A percentile compares a stretch with the other conserved stretches of the same genome.
phyloP scores from a whole-genome alignment of 805 yeast species.

The Lipomyces lipofer region DNA sequence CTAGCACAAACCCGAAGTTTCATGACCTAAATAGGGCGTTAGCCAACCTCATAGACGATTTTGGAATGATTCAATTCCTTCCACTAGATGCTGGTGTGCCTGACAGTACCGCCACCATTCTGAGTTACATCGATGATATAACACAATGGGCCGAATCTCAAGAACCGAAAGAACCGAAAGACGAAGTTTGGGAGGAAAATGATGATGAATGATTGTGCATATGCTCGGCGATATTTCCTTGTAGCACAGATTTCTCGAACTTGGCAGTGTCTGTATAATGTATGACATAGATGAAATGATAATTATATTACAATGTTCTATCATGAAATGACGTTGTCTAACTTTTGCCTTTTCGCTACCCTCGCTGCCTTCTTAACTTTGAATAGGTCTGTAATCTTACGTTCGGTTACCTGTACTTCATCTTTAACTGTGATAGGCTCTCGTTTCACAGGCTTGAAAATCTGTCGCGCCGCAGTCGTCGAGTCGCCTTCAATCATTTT shows the following conservation, averaged over 20 bases:
- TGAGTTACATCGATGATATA: conserved; percentile 91
- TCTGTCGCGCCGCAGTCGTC: no score
- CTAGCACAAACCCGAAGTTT: conserved; percentile 60
- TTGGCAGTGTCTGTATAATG: no score
- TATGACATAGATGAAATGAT: no score
- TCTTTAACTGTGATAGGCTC: conserved; percentile 7
- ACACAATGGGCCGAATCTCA: conserved; percentile 97
- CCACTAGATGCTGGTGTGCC: conserved; percentile 81
- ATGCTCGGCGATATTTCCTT: no score
- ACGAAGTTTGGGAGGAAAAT: conserved; percentile 53
- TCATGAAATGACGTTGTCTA: no score
- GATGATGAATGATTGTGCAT: no score
- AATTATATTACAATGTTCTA: no score
- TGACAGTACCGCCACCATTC: conserved; percentile 74
- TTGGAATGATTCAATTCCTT: conserved; percentile 97
- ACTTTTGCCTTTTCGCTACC: no score
- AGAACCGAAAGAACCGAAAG: conserved; percentile 95
- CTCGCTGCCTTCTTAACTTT: no score
- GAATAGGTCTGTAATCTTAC: conserved; percentile 12
- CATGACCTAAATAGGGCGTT: conserved; percentile 73
- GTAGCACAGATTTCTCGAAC: no score
- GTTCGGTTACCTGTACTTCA: conserved; percentile 3
- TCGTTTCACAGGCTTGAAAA: no score
- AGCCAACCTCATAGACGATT: conserved; percentile 90
- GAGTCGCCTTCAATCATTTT: no score